Evolutionary conservation across 805 yeast genomes (phyloP).

Genomic region (Saturnispora ahearnii): DNA sequence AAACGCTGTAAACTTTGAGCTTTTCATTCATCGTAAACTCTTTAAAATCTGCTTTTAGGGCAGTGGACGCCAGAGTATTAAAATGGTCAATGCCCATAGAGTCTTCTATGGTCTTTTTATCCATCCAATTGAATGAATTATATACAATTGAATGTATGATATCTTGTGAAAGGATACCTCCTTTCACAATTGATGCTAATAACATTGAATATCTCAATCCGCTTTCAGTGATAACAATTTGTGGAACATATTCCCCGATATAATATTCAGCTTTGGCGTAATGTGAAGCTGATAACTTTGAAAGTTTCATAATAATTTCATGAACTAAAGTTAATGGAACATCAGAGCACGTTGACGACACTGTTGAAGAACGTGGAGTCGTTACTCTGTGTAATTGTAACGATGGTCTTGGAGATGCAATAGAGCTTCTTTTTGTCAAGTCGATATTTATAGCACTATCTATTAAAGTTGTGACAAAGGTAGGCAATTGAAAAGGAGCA

Average conservation of each 20-base stretch:
- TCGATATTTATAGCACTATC: conserved; percentile 20
- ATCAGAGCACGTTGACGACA: conserved; percentile 7
- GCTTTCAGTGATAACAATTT: conserved; percentile 65
- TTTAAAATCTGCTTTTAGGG: conserved; percentile 37
- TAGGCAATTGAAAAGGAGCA: conserved; percentile 41
- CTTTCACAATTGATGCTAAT: conserved; percentile 42
- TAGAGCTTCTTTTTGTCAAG: conserved; percentile 24
- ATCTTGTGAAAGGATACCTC: conserved; percentile 37
- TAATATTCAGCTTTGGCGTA: conserved; percentile 46
- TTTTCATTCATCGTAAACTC: conserved; percentile 44
- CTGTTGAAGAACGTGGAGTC: conserved; percentile 9
- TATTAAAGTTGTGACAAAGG: conserved; percentile 21
- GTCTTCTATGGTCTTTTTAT: neutral
- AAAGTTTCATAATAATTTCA: conserved; percentile 31
- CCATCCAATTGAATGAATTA: conserved; percentile 19
- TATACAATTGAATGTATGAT: conserved; percentile 39
- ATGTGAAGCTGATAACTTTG: conserved; percentile 32
- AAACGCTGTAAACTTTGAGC: conserved; percentile 51
- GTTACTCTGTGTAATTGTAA: conserved; percentile 20
- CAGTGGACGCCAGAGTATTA: conserved; percentile 36
- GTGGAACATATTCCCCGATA: conserved; percentile 74
- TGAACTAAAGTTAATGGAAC: conserved; percentile 24
- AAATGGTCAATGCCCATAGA: conserved; percentile 33
- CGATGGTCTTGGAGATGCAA: conserved; percentile 43
- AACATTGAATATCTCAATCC: conserved; percentile 55